phyloP scores from a whole-genome alignment of 148 eudicot species.

The Nepenthes mirabilis region DNA sequence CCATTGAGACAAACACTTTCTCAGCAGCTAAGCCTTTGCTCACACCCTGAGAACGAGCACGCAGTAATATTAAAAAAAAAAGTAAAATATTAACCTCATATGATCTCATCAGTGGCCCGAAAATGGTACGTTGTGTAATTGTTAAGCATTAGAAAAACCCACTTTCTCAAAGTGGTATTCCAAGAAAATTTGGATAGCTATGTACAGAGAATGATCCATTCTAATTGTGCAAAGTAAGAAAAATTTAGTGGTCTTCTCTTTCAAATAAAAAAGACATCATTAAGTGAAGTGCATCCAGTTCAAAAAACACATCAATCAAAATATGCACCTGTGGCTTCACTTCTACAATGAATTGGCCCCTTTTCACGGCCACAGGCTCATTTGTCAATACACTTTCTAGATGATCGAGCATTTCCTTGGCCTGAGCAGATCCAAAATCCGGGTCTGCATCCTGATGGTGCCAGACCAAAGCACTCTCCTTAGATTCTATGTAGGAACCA shows the following conservation, averaged over 20 bases:
- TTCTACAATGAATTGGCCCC: constrained; percentile 29
- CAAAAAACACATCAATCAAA: background rate
- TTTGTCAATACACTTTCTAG: constrained; percentile 30
- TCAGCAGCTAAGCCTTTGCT: constrained; percentile 29
- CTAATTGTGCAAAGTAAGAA: too few species aligned
- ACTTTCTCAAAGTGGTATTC: too few species aligned
- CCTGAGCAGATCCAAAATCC: constrained; percentile 35
- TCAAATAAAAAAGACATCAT: too few species aligned
- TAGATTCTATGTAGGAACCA: constrained; percentile 24
- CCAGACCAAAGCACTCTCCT: constrained; percentile 34
- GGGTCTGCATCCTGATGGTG: constrained; percentile 27
- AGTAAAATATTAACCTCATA: background rate
- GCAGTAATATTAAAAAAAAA: background rate
- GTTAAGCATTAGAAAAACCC: too few species aligned
- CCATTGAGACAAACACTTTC: constrained; percentile 20
- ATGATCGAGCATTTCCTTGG: constrained; percentile 36
- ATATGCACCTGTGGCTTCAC: constrained; percentile 26
- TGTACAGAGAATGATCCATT: too few species aligned
- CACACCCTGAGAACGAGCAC: constrained; percentile 13
- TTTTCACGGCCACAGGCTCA: constrained; percentile 30
- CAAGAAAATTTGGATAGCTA: too few species aligned
- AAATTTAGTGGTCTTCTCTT: too few species aligned
- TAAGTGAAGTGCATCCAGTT: too few species aligned
- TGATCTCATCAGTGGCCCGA: too few species aligned
- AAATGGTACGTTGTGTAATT: too few species aligned